Base-by-base conservation (phyloP, 768 basidiomycete species). In the Russula dissimulans region DNA sequence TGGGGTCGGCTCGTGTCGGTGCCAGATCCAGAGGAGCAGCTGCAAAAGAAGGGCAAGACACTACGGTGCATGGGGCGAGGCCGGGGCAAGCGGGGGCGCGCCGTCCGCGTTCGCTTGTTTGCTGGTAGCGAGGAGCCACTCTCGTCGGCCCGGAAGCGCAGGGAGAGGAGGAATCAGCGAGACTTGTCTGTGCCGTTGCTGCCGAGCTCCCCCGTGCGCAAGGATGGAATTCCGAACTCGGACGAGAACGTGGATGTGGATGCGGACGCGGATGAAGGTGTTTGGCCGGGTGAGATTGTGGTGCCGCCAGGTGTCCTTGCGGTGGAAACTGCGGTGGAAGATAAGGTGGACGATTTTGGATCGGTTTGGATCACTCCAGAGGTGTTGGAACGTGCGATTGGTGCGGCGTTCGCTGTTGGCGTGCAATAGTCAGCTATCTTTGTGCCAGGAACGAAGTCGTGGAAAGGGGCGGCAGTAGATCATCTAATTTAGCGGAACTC, bases 361-460 rank as follows among this genome's bases (percentile, higher is more conserved):
- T 1, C 5, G 8, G 11, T 39, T 18, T 51, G 55, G 49, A 46
- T 61, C 6, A 32, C 61, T 1, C 56, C 50, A 31, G 60, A 57
- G 39, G 61, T 57, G 45, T 46, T 62, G 50, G 45, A 43, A 32
- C 56, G 61, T 22, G 56, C 61, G 49, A 62, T 62, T 18, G 41
- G 61, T 8, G 56, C 38, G 0, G 61, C 61, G n/a, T 48, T 62
- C 26, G 56, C 60, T n/a, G 44, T 38, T 32, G 50, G 55, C 1
- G 10, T 4, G n/a, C n/a, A 45, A 26, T 26, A 26, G 22, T 26
- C 22, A 26, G 22, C 22, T 26, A 26, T 26, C 22, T 26, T 26
- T 26, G 22, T 1, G 22, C 22, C 22, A 26, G 22, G 22, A 26
- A 26, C 22, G 22, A 26, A 26, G 22, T 26, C 22, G 22, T 26